Conservation (phyloP, 306 rosid genomes). For the Prunus dulcis region DNA sequence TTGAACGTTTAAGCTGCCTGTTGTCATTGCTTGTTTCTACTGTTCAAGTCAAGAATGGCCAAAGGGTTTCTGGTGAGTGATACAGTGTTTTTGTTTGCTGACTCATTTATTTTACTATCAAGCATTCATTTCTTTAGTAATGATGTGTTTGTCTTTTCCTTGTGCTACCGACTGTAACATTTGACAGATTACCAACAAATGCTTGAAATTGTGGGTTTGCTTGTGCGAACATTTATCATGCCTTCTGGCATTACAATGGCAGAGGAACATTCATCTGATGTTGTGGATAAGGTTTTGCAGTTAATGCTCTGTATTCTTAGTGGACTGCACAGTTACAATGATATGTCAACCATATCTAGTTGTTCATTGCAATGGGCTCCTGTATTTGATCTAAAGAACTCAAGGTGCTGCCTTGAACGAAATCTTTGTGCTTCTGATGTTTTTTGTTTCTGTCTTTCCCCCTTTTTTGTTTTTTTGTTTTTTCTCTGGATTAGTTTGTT, state of each 20-base stretch:
- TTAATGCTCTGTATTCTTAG: constrained; percentile 64
- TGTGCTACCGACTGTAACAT: constrained; percentile 11
- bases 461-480: not conserved
- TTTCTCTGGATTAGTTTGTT: not conserved
- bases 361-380: constrained; percentile 82
- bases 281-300: constrained; percentile 52
- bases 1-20: constrained; percentile 37
- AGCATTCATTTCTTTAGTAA: not conserved
- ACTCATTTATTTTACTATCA: not conserved
- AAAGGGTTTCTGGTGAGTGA: constrained; percentile 61
- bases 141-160: not conserved
- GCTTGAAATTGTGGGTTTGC: constrained; percentile 50
- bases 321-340: constrained; percentile 49
- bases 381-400: constrained; percentile 46
- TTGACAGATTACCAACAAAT: constrained; percentile 60
- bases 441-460: not conserved
- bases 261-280: constrained; percentile 38
- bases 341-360: constrained; percentile 41
- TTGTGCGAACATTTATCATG: constrained; percentile 39
- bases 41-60: constrained; percentile 51
- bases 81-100: constrained; percentile 15
- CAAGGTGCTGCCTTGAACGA: constrained; percentile 46
- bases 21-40: constrained; percentile 57
- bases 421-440: constrained; percentile 12
- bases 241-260: constrained; percentile 35